Evolutionary conservation across 2,329 filamentous ascomycete species (phyloP), one percentile per base, ranked within the genome.

Genomic region (Phoma sp.): DNA sequence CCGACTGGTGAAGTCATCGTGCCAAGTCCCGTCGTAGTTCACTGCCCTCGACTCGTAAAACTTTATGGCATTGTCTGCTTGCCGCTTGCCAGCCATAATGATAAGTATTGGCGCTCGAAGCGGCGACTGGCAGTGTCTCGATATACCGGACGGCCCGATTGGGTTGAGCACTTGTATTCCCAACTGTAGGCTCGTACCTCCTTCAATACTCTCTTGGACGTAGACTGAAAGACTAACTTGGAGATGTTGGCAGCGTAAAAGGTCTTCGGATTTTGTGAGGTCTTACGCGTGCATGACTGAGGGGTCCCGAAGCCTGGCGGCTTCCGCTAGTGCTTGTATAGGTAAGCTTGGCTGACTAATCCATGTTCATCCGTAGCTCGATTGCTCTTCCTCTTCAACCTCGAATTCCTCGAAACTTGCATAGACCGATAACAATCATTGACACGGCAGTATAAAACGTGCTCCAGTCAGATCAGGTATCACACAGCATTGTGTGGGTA

Each of bases 21-120:
- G 78, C 71, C 73, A 77, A n/a, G 73, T 75, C 27, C 74, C 63
- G 41, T 80, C 76, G 61, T 80, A 79, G 21, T 60, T 65, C 17
- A 55, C 49, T 6, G 72, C 70, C 17, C 71, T 73, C 13, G 63
- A 60, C 41, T 77, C 71, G 55, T 80, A 75, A 39, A 75, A 67
- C 9, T 61, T 61, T 41, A 74, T 68, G 7, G 71, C 71, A 17
- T 61, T 56, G n/a, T 67, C 62, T 35, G 67, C 61, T 55, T 74
- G 71, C 46, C 59, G 54, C 29, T 64, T 47, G 7, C 27, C 17
- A 17, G 47, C 48, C 53, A 57, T 57, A 9, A 31, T 13, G 10
- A 17, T 12, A 3, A n/a, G 17, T 35, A 33, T 56, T 40, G 62
- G 67, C 68, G 36, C 27, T 51, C 13, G 21, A 19, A 9, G 13